Conservation (phyloP, 1,139 yeast species). For the Neolecta irregularis region DNA sequence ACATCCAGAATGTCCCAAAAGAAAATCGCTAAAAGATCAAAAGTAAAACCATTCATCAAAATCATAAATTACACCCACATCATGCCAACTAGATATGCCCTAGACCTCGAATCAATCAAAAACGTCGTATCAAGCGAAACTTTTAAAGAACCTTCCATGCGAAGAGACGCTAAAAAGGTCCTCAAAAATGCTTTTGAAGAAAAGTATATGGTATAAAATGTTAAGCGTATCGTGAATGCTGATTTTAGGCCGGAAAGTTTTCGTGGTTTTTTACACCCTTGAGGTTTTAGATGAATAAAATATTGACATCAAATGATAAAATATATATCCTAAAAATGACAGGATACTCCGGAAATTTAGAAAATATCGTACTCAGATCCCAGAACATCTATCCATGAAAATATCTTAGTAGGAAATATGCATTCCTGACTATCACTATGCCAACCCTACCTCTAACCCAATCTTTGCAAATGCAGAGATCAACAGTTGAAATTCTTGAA, state of each 20-base stretch:
- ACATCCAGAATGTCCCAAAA: constrained; percentile 90
- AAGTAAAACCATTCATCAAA: constrained; percentile 98
- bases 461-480: no score
- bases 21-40: constrained; percentile 94
- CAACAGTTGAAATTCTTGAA: no score
- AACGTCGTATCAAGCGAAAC: constrained; percentile 82
- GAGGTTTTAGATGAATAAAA: background rate
- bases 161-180: constrained; percentile 98
- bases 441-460: no score
- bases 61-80: constrained; percentile 99
- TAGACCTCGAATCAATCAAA: constrained; percentile 94
- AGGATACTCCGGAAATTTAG: no score
- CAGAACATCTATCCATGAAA: no score
- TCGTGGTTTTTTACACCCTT: constrained; percentile 2
- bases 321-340: no score
- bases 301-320: no score
- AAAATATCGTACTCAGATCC: no score
- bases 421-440: no score
- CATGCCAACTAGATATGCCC: constrained; percentile 99
- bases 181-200: constrained; percentile 99
- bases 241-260: background rate
- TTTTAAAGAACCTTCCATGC: constrained; percentile 94
- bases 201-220: constrained; percentile 55
- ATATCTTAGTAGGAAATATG: no score
- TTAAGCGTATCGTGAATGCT: background rate